Evolutionary conservation across 1,139 yeast species (phyloP), one percentile per base, ranked within the genome.

Genomic region (Pichia terricola): DNA sequence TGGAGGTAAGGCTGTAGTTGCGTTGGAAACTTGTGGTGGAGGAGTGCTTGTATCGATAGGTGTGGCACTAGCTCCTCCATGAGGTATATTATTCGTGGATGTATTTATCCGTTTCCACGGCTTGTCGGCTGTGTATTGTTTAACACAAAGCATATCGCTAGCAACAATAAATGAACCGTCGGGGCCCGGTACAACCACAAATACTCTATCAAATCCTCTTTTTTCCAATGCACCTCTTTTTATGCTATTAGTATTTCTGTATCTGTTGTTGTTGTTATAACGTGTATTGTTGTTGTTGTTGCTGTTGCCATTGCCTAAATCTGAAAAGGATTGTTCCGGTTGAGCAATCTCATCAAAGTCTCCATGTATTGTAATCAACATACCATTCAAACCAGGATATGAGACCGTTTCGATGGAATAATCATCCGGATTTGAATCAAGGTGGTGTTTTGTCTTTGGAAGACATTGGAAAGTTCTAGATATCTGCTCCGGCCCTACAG

Each of bases 131-230:
- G 82, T 71, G 50, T 67, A 75, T 4, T 82, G 74, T 50, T 96
- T 75, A 2, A 91, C 65, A 6, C 79, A 70, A 44, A 89, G 68
- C 57, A 84, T 63, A 62, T 91, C 98, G 41, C 94, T 81, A 11
- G 95, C 96, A 33, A 91, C 79, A 26, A 89, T 70, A 70, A 86
- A 79, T 38, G 77, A 67, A 4, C 86, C 87, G 50, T 72, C 71
- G 22, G 80, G 76, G 3, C 79, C 81, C 1, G 91, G 94, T 4
- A 85, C 77, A 31, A 87, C 76, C n/a, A 86, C 70, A 61, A 91
- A 80, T 0, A 82, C 73, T 58, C 98, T 73, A 62, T 91, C 97
- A 62, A 91, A 91, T n/a, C 91, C 77, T 59, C 91, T 81, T 50
- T 70, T 69, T 28, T 75, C 66, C 39, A 82, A 64, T n/a, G 72